Conservation (phyloP, 1,284 basidiomycete genomes). For the Golubevia pallescens region DNA sequence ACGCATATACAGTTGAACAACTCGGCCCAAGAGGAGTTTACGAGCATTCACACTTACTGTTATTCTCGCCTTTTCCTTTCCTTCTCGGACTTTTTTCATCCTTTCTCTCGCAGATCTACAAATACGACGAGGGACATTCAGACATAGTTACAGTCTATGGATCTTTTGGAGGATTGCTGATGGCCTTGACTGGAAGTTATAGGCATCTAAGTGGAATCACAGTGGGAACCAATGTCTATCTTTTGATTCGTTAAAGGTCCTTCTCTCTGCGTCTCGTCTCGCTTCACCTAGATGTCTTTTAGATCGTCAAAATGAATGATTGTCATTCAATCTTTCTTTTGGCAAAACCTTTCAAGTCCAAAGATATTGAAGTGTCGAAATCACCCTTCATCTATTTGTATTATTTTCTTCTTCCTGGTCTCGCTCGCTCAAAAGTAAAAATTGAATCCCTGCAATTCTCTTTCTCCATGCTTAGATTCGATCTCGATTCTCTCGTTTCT, state of each 20-base stretch:
- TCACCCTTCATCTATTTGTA: no score
- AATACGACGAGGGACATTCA: constrained; percentile 85
- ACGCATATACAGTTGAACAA: no score
- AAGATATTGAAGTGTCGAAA: no score
- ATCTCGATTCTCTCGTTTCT: no score
- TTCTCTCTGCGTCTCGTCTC: constrained; percentile 78
- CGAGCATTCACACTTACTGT: not conserved
- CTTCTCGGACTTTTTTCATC: not conserved
- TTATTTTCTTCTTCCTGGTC: no score
- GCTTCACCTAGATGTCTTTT: no score
- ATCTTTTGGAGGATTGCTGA: constrained; percentile 93
- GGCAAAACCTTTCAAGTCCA: constrained; percentile 71
- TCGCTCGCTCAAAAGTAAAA: no score
- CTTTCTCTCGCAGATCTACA: constrained; percentile 76
- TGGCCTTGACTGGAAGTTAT: constrained; percentile 91
- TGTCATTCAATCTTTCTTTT: no score
- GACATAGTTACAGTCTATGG: constrained; percentile 91
- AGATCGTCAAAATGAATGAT: no score
- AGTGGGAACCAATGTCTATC: constrained; percentile 88
- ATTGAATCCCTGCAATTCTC: no score
- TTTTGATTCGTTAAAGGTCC: constrained; percentile 82
- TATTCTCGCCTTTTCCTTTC: not conserved
- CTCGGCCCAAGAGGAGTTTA: no score
- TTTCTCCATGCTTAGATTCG: no score
- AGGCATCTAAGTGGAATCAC: constrained; percentile 91